Evolutionary conservation across 306 rosid species (phyloP), one percentile per base, ranked within the genome.

Genomic region (Dalbergia oliveri): DNA sequence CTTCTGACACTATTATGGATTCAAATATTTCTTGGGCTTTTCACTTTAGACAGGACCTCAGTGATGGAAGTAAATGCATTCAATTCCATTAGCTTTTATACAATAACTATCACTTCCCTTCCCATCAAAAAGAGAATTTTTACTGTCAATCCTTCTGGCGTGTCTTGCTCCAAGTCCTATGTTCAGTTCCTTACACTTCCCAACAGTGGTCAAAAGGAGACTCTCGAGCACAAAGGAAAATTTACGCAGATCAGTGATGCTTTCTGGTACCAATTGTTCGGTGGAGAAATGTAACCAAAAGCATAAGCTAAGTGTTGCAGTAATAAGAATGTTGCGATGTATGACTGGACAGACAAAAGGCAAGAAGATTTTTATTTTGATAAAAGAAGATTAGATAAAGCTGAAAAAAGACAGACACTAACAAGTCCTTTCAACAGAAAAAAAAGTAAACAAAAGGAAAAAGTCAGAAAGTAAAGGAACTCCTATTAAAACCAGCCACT

Each of bases 1-100:
- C 49, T 9, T 43, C 49, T 9, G 41, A 37, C 41, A 43, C 11
- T 43, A 7, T 6, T 0, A 43, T 26, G 31, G 41, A 76, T 64
- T 76, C 72, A 49, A 21, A 76, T n/a, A 49, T 63, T 76, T 63
- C 43, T 63, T 50, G 15, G 23, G 62, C 62, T 73, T 62, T 62
- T 35, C 79, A 62, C 51, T 62, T 63, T 33, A 11, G 16, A 44
- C 13, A 26, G 79, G 62, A 62, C 60, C 62, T 47, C 11, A 4
- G 50, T 33, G 44, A 45, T 6, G 63, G 49, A 62, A 75, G 18
- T 62, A 47, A 54, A 7, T n/a, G 41, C 21, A 31, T 66, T 75
- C 61, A 34, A 37, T 62, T 49, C 11, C n/a, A 11, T 61, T 47
- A 11, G 62, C 62, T 75, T 58, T 75, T 47, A 16, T 62, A 47